Evolutionary conservation across 305 asterid species (phyloP), one percentile per base, ranked within the genome.

Genomic region (Fraxinus ornus): DNA sequence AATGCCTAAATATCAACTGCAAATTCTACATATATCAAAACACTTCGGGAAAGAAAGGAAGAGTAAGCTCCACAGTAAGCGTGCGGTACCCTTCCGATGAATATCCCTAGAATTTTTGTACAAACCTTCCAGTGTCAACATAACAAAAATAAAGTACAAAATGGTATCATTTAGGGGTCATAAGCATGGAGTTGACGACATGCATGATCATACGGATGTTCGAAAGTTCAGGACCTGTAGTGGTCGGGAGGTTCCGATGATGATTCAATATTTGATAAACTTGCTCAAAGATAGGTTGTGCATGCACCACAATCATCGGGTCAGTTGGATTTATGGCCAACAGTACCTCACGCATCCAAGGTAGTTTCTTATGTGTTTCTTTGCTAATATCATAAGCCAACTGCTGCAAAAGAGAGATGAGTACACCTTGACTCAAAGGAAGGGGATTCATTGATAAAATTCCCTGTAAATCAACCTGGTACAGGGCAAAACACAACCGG

Each of bases 101-200:
- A 33, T 35, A 79, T 21, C 71, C 78, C 78, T 47, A n/a, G 12
- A 17, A 80, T 52, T 39, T 85, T 77, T 83, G 85, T 81, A 86
- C 85, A 83, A 71, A n/a, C 78, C 72, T 64, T 19, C 41, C 62
- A 55, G 24, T 52, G 35, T 55, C 26, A 41, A 32, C 17, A 47
- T 17, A 37, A 10, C 77, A 37, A 22, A 35, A 60, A 7, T 17
- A 44, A 7, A 10, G 19, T 19, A 47, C n/a, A 57, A 66, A 62
- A 30, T n/a, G 62, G 62, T 66, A 85, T 93, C 91, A 92, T 87
- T 92, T 93, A 71, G 90, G 80, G 83, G 83, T 84, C 97, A 92
- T 89, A 73, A 93, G 89, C 95, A 93, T 92, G 39, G 98, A 95
- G 87, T 95, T 91, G 87, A 95, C 87, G 84, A 92, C 97, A 44